Percentiles rank a stretch among this genome's conserved stretches.
Evolutionary conservation across 176 grass and related monocot species (phyloP).

Genomic region (Zea luxurians): DNA sequence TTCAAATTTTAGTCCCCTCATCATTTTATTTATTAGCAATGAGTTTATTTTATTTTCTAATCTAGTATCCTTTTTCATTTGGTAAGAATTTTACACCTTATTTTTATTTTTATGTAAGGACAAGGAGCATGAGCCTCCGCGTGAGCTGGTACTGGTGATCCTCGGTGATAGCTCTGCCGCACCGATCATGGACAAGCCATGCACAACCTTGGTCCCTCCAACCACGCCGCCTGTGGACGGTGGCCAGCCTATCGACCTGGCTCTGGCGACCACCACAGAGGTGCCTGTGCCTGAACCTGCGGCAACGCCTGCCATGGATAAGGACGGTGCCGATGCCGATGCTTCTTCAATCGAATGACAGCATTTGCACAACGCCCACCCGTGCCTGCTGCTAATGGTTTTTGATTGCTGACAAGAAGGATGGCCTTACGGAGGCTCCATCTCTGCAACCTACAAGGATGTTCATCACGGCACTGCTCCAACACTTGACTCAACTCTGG

Average conservation of each 20-base stretch:
- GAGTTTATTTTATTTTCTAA: no score
- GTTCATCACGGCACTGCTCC: background rate
- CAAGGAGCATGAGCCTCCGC: slow-evolving; percentile 5
- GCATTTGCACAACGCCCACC: background rate
- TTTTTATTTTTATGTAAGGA: no score
- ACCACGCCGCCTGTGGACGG: background rate
- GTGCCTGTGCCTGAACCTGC: background rate
- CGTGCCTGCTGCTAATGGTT: background rate
- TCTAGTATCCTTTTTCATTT: background rate
- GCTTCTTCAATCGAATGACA: background rate
- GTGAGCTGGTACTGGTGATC: background rate
- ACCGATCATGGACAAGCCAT: background rate
- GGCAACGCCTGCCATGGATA: background rate
- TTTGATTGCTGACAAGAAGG: background rate
- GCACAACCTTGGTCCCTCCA: background rate
- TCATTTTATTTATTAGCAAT: no score
- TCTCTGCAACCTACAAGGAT: background rate
- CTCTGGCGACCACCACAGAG: background rate
- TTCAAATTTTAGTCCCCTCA: no score
- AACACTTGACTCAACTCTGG: background rate
- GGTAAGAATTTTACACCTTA: no score
- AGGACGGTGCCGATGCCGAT: background rate
- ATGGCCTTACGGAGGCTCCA: background rate
- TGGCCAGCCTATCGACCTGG: background rate
- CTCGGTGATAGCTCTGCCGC: background rate